These are phyloP conservation scores for Aspergillus steynii DNA, from an alignment of 495 filamentous ascomycete genomes.

Conservation along the genomic window DNA sequence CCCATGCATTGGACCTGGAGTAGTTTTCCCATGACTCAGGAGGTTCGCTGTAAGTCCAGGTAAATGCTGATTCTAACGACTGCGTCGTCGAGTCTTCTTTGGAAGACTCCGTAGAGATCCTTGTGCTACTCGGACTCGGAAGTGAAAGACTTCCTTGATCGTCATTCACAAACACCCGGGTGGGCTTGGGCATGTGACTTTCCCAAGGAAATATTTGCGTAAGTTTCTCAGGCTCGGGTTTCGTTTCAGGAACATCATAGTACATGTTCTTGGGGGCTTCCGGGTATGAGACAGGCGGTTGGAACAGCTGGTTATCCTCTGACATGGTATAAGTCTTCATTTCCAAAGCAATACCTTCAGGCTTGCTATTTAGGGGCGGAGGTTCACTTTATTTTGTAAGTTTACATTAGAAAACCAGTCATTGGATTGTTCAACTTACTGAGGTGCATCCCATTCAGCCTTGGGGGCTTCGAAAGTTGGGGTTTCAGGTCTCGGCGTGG, in stretches of 20 bases:
- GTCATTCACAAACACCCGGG: constrained; percentile 71
- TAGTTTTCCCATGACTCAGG: constrained; percentile 64
- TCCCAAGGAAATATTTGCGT: constrained; percentile 89
- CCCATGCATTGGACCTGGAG: constrained; percentile 80
- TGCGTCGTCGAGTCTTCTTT: constrained; percentile 23
- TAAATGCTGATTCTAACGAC: constrained; percentile 30
- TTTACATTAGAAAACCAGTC: constrained; percentile 6
- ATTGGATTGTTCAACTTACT: constrained; percentile 39
- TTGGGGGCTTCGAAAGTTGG: constrained; percentile 50
- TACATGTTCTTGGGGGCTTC: constrained; percentile 84
- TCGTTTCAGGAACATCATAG: constrained; percentile 70
- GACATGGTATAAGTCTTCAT: constrained; percentile 75
- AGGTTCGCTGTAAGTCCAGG: constrained; percentile 45
- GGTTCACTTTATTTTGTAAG: constrained; percentile 57
- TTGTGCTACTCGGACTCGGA: constrained; percentile 21
- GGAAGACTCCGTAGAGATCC: constrained; percentile 27
- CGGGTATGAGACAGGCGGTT: constrained; percentile 71
- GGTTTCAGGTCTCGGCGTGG: constrained; percentile 40
- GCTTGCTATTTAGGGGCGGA: constrained; percentile 70
- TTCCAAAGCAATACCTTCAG: constrained; percentile 78
- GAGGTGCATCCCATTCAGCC: constrained; percentile 66
- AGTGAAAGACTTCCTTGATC: constrained; percentile 16
- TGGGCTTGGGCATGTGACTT: constrained; percentile 57
- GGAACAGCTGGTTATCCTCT: constrained; percentile 65
- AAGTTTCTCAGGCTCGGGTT: constrained; percentile 55